Conservation (phyloP, 306 rosid genomes). For the Cucumis hystrix region DNA sequence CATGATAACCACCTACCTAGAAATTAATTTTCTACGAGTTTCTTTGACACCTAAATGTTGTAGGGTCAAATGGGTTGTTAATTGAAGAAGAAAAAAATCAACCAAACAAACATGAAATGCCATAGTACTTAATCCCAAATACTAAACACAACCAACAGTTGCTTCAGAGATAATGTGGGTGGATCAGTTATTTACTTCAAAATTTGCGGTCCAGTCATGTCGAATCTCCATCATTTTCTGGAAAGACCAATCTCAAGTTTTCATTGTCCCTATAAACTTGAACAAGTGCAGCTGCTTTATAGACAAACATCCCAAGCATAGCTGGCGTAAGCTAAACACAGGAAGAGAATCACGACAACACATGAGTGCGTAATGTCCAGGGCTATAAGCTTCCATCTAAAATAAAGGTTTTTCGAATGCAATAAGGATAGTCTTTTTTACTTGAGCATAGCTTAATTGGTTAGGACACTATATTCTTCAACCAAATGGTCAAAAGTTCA, state of each 20-base stretch:
- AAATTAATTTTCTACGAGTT: no score
- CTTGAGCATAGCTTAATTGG: neutral
- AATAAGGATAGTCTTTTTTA: neutral
- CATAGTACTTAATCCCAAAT: neutral
- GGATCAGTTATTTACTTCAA: neutral
- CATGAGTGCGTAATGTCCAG: neutral
- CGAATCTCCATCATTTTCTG: slow-evolving; percentile 31
- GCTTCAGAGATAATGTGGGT: neutral
- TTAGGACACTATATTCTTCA: neutral
- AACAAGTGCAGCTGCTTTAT: slow-evolving; percentile 77
- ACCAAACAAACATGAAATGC: neutral
- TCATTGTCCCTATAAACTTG: slow-evolving; percentile 93
- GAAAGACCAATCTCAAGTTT: slow-evolving; percentile 48
- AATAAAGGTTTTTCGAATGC: neutral
- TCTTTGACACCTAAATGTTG: no score
- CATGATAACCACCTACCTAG: no score
- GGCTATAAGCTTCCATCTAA: neutral
- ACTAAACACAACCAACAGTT: neutral
- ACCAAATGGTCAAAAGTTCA: neutral
- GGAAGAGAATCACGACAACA: neutral
- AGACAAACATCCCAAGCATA: slow-evolving; percentile 85
- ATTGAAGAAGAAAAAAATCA: no score
- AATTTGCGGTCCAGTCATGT: neutral
- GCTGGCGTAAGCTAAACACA: slow-evolving; percentile 73
- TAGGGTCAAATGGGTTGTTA: no score